Evolutionary conservation across 345 rosid species (phyloP), one percentile per base, ranked within the genome.

Genomic region (Turnera subulata): DNA sequence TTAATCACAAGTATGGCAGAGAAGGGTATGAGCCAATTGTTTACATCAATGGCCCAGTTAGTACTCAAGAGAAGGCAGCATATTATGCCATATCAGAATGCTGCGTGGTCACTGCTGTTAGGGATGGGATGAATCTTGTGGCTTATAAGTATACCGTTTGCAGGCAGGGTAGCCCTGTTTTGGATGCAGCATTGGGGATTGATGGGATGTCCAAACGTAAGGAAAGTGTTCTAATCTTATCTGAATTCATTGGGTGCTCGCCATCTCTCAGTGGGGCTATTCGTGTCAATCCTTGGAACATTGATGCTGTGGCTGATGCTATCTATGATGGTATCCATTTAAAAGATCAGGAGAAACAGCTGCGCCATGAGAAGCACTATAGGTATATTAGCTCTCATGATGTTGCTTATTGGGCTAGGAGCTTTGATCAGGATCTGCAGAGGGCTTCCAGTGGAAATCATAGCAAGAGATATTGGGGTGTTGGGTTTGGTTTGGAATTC

Each of bases 91-190:
- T 89, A 56, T 78, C 97, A 0, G 89, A 86, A 35, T 89, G 91
- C 53, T 83, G 82, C 65, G 80, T 86, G 60, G 97, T 86, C 65
- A 89, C 75, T 66, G 82, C 86, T 37, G 84, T 89, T 10, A 78
- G 97, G 60, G 97, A 89, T 66, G 97, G 97, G 55, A 86, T 89
- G 97, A 89, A 89, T 75, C 59, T 89, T 77, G 84, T 84, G 57
- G 82, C 97, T 29, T 89, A 89, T 42, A 80, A 78, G 72, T 89
- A 89, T 63, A 86, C 94, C 0, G 89, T 76, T 43, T 80, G 82
- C 44, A 71, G 95, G 56, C 89, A 89, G 64, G 83, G 97, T 11
- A 79, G 84, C 73, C 73, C 85, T 66, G 78, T 56, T 63, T 49
- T 82, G 53, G 86, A 86, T 56, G 45, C 57, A 37, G 87, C 84